These are phyloP conservation scores for Strigomonas galati DNA, from an alignment of 208 protist genomes.

Conservation along the genomic window DNA sequence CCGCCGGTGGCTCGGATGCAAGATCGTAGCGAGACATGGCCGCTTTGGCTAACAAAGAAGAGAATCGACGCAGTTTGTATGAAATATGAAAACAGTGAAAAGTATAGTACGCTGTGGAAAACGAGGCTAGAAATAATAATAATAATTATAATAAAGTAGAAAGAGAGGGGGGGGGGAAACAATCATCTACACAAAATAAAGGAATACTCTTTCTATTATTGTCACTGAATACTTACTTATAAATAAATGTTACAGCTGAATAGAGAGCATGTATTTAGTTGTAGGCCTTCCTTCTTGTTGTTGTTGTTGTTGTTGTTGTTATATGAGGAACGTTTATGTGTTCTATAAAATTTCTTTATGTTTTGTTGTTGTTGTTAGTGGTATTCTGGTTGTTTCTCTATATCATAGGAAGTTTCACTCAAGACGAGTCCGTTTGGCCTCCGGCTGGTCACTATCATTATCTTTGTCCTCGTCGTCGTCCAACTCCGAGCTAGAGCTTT, in stretches of 20 bases:
- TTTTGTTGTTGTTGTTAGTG: background rate
- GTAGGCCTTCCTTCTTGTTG: too few species aligned
- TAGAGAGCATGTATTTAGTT: too few species aligned
- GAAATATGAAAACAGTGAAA: background rate
- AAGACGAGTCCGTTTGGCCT: background rate
- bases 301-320: too few species aligned
- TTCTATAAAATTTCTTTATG: background rate
- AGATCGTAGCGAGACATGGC: constrained; percentile 55
- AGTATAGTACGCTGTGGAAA: background rate
- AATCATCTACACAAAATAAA: too few species aligned
- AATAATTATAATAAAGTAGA: constrained; percentile 3
- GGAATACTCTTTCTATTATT: too few species aligned
- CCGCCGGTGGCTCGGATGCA: constrained; percentile 49
- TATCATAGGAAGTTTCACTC: background rate
- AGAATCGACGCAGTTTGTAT: constrained; percentile 6
- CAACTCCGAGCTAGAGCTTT: background rate
- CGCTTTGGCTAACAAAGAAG: constrained; percentile 7
- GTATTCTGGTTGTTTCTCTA: constrained; percentile 7
- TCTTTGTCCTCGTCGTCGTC: background rate
- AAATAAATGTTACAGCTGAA: too few species aligned
- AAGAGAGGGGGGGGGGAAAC: too few species aligned
- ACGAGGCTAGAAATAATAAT: background rate
- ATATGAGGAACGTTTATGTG: too few species aligned
- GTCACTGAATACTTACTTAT: too few species aligned
- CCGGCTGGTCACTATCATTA: background rate